Evolutionary conservation across 768 basidiomycete species (phyloP), one percentile per base, ranked within the genome.

Genomic region (Lentinus tigrinus): DNA sequence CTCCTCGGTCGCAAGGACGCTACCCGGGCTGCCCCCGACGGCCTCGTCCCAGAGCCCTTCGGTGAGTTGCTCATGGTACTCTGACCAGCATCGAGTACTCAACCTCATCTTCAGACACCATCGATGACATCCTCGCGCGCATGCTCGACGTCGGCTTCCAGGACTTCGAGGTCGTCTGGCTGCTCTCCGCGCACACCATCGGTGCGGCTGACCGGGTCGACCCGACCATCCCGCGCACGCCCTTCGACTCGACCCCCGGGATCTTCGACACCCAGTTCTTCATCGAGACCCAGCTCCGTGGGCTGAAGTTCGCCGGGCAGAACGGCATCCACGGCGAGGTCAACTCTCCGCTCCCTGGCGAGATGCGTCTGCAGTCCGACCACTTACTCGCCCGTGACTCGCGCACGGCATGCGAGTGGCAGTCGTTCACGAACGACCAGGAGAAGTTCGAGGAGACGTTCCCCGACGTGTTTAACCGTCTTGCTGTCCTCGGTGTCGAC

Each of bases 331-430:
- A 68, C 34, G 78, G 78, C 37, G 75, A 79, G 58, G 75, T 75
- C 3, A 44, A 70, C 51, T 74, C 77, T 1, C 72, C 77, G 14
- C 66, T 80, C 38, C 61, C 59, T 10, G 78, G 79, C 38, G 77
- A 76, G 61, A 66, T 82, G 24, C 77, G 79, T 31, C 66, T 82
- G 34, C 74, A 77, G 62, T 81, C 79, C 38, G 79, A 81, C 68
- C 70, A 67, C 31, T 47, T 44, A 9, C 40, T 54, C 38, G 57
- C 57, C 17, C 61, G 60, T 69, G 77, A 81, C 67, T 59, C 73
- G 5, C 69, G 76, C 39, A 83, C 81, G 19, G 73, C 77, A 14
- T 81, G 81, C 70, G 62, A 64, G 39, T 82, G 80, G 80, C 81
- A 81, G 66, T 69, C 71, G 2, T 73, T 76, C 58, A 75, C 74